A percentile compares a stretch with the other conserved stretches of the same genome.
Evolutionary conservation across 306 rosid species (phyloP).

Genomic region (Lablab purpureus): DNA sequence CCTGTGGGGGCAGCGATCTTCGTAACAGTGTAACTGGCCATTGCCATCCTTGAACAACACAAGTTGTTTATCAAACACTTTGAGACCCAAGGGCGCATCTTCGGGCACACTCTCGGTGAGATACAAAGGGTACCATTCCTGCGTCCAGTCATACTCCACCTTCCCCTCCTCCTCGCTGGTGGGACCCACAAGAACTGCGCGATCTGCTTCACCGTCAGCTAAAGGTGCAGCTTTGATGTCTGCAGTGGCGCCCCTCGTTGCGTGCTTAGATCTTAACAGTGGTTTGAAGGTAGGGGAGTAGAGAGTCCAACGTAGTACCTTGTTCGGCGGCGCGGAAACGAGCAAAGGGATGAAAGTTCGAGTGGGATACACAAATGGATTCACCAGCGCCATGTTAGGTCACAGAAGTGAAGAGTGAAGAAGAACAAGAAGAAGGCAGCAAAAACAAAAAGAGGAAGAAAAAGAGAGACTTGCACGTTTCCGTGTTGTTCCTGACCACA

Average conservation of each 20-base stretch:
- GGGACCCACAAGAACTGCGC: conserved; percentile 59
- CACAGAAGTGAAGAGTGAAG: background rate
- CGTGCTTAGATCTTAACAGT: conserved; percentile 23
- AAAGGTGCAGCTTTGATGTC: conserved; percentile 53
- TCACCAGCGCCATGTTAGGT: conserved; percentile 55
- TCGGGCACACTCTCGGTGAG: conserved; percentile 72
- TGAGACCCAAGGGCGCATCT: conserved; percentile 91
- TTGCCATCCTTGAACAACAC: conserved; percentile 72
- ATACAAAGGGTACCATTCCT: conserved; percentile 97
- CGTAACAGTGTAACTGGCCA: conserved; percentile 69
- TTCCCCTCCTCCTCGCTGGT: conserved; percentile 59
- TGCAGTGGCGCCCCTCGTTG: conserved; percentile 55
- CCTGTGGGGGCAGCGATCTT: conserved; percentile 98
- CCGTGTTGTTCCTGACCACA: conserved; percentile 37
- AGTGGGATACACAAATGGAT: conserved; percentile 45
- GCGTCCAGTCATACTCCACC: conserved; percentile 79
- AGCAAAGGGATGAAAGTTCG: conserved; percentile 33
- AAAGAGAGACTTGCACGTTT: conserved; percentile 16
- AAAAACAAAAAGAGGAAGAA: background rate
- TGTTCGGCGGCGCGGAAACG: conserved; percentile 40
- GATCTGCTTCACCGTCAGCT: conserved; percentile 52
- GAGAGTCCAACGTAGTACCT: conserved; percentile 25
- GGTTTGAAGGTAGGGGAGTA: conserved; percentile 35
- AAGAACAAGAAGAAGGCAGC: background rate
- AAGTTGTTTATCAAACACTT: conserved; percentile 73